These are phyloP conservation scores for Schoenoplectus tabernaemontani DNA, from an alignment of 202 grass and related monocot genomes.

Conservation along the genomic window DNA sequence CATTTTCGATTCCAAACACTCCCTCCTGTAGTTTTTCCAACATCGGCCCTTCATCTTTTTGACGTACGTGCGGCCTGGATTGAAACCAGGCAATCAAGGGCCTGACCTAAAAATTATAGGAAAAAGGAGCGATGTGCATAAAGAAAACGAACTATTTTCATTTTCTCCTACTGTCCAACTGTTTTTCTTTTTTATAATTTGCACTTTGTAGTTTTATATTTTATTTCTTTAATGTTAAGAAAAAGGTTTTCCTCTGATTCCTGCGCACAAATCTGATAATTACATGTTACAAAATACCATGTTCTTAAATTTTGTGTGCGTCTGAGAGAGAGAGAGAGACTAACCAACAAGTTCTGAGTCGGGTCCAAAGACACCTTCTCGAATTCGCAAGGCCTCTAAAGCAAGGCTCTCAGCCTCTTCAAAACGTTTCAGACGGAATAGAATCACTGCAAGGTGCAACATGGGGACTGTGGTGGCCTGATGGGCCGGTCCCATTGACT, in stretches of 20 bases:
- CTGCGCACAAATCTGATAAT: background rate
- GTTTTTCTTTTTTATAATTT: background rate
- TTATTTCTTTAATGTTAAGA: background rate
- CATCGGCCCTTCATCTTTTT: slow-evolving; percentile 12
- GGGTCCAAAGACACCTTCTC: slow-evolving; percentile 32
- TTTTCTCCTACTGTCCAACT: background rate
- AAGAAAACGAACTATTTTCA: background rate
- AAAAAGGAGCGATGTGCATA: background rate
- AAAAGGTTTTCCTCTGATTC: background rate
- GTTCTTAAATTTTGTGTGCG: no score
- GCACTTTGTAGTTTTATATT: background rate
- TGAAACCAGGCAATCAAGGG: slow-evolving; percentile 33
- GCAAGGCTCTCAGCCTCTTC: slow-evolving; percentile 38
- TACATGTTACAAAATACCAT: background rate
- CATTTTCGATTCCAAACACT: background rate
- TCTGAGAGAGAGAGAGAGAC: background rate
- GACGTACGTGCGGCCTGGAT: slow-evolving; percentile 27
- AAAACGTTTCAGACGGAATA: slow-evolving; percentile 27
- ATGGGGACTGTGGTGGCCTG: slow-evolving; percentile 29
- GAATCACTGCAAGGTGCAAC: slow-evolving; percentile 36
- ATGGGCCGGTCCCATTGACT: slow-evolving; percentile 15
- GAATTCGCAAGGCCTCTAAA: slow-evolving; percentile 23
- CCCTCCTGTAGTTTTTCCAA: slow-evolving; percentile 8
- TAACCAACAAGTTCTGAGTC: slow-evolving; percentile 31
- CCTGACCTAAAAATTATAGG: slow-evolving; percentile 29